Conservation (phyloP, 2,329 filamentous ascomycete species). For the Aaosphaeria arxii region DNA sequence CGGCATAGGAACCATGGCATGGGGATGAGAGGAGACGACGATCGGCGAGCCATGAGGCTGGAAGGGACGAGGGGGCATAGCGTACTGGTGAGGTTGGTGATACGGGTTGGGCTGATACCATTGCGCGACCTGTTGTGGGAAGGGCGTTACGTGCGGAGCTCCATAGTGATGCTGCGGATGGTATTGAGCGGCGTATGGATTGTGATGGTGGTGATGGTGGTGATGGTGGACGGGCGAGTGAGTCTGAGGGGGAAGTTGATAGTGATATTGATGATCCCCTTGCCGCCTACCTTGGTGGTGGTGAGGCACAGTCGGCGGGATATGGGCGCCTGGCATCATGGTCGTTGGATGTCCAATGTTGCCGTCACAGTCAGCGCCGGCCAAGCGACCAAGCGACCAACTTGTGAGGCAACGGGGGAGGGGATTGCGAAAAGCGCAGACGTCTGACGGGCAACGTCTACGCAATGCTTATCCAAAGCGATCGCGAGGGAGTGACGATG, state of each 20-base stretch:
- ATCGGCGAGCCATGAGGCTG: conserved; percentile 42
- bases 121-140: conserved; percentile 38
- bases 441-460: no score
- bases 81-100: conserved; percentile 38
- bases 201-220: conserved; percentile 19
- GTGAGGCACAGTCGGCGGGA: conserved; percentile 37
- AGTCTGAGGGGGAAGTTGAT: conserved; percentile 29
- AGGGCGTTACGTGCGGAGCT: conserved; percentile 36
- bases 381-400: conserved; percentile 35
- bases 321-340: conserved; percentile 69
- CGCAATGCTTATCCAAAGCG: neutral
- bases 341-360: conserved; percentile 53
- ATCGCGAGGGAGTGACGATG: neutral
- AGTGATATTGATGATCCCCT: conserved; percentile 35
- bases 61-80: conserved; percentile 37
- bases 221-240: conserved; percentile 34
- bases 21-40: conserved; percentile 46
- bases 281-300: conserved; percentile 43
- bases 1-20: conserved; percentile 48
- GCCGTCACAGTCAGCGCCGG: conserved; percentile 40
- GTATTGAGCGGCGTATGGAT: conserved; percentile 35
- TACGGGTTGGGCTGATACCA: conserved; percentile 33
- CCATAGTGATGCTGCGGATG: conserved; percentile 39
- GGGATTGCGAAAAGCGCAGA: no score
- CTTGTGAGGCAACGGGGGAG: conserved; percentile 33